Evolutionary conservation across 192 early-diverging fungal genomes (phyloP).

Genomic region (Rhizophagus prolifer): DNA sequence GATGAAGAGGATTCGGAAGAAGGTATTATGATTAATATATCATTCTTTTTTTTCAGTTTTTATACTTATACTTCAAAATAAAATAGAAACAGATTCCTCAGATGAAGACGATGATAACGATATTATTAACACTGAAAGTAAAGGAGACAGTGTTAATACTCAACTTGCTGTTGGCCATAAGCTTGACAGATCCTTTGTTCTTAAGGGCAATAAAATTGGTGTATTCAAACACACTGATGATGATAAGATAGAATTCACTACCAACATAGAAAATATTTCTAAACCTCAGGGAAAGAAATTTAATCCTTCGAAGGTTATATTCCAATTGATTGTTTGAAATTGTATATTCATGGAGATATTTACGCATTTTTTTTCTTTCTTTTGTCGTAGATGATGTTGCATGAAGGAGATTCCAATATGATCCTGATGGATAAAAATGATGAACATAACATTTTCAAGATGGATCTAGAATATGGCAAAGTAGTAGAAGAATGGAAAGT

Average conservation of each 20-base stretch:
- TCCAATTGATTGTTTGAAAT: background rate
- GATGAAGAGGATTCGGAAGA: slow-evolving; percentile 20
- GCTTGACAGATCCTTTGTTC: slow-evolving; percentile 85
- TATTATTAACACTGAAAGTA: slow-evolving; percentile 20
- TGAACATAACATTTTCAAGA: slow-evolving; percentile 72
- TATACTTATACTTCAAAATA: background rate
- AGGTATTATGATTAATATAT: background rate
- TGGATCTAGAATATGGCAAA: slow-evolving; percentile 91
- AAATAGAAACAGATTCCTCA: slow-evolving; percentile 22
- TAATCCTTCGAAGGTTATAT: slow-evolving; percentile 53
- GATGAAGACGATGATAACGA: slow-evolving; percentile 33
- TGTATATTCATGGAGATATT: background rate
- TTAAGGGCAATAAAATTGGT: slow-evolving; percentile 86
- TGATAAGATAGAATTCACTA: slow-evolving; percentile 73
- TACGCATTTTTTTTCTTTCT: background rate
- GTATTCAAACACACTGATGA: slow-evolving; percentile 79
- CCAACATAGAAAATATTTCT: slow-evolving; percentile 76
- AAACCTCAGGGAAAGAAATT: slow-evolving; percentile 60
- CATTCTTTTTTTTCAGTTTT: background rate
- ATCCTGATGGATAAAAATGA: slow-evolving; percentile 74
- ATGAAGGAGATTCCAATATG: slow-evolving; percentile 80
- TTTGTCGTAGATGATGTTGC: slow-evolving; percentile 70
- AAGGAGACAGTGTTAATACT: slow-evolving; percentile 51
- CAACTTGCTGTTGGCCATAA: slow-evolving; percentile 84
- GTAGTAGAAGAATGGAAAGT: slow-evolving; percentile 94